Evolutionary conservation across 768 basidiomycete genomes (phyloP).

Genomic region (Agaricus bisporus): DNA sequence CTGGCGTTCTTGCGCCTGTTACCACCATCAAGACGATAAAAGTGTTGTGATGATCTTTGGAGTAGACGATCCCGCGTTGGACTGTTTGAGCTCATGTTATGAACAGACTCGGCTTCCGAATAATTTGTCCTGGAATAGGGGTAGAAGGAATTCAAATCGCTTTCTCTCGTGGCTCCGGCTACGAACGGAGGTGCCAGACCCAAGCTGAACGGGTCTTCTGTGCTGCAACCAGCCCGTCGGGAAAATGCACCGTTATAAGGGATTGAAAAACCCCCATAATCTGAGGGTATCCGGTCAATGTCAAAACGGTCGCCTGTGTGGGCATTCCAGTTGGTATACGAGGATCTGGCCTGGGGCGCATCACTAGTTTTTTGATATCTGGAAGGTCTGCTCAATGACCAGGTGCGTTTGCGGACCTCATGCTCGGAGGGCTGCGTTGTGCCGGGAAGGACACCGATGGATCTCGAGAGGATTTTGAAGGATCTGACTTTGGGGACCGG

Average conservation of each 20-base stretch:
- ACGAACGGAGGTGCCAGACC: not conserved
- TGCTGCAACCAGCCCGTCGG: not conserved
- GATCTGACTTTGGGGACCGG: conserved; percentile 23
- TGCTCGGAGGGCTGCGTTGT: not conserved
- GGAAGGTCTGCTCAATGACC: conserved; percentile 1
- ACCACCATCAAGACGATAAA: not conserved
- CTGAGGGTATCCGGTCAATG: not conserved
- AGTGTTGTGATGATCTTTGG: not conserved
- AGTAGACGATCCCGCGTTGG: not conserved
- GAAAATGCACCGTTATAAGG: not conserved
- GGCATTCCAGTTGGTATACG: not conserved
- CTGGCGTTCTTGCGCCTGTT: conserved; percentile 1
- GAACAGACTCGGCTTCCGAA: not conserved
- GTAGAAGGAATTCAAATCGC: not conserved
- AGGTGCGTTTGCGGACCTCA: not conserved
- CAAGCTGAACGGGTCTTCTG: not conserved
- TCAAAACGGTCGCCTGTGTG: not conserved
- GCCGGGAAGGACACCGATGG: conserved; percentile 6
- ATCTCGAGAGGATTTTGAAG: conserved; percentile 17
- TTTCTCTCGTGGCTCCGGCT: not conserved
- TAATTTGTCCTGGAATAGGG: not conserved
- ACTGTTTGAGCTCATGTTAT: not conserved
- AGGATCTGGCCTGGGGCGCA: not conserved
- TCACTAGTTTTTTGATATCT: not conserved
- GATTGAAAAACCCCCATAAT: not conserved